Evolutionary conservation across 805 yeast genomes (phyloP).

Genomic region (Cyberlindnera petersonii): DNA sequence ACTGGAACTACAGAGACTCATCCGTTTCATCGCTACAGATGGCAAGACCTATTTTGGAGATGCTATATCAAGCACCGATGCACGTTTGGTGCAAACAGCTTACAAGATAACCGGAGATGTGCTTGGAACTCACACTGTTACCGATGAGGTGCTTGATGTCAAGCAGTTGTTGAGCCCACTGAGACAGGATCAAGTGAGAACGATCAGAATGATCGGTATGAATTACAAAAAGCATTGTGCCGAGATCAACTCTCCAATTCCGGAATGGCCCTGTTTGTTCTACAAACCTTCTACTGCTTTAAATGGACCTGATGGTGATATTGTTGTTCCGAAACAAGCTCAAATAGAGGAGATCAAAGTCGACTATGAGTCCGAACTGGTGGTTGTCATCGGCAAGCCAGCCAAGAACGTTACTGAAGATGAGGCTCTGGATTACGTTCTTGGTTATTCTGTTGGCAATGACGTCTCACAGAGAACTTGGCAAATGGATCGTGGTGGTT

Average conservation of each 20-base stretch:
- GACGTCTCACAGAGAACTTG: slow-evolving; percentile 56
- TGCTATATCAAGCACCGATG: slow-evolving; percentile 39
- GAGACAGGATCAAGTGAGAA: slow-evolving; percentile 12
- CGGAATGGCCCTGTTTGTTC: slow-evolving; percentile 47
- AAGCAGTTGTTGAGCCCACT: slow-evolving; percentile 39
- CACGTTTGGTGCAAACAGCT: slow-evolving; percentile 38
- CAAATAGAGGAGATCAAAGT: slow-evolving; percentile 32
- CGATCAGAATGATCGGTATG: slow-evolving; percentile 48
- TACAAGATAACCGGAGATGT: slow-evolving; percentile 44
- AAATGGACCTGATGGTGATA: slow-evolving; percentile 39
- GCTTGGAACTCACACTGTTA: slow-evolving; percentile 33
- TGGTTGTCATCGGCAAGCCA: slow-evolving; percentile 48
- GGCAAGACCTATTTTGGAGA: slow-evolving; percentile 45
- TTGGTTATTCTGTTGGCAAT: slow-evolving; percentile 52
- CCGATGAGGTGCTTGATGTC: slow-evolving; percentile 34
- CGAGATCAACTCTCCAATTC: slow-evolving; percentile 40
- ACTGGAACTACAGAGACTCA: slow-evolving; percentile 26
- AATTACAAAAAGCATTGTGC: slow-evolving; percentile 43
- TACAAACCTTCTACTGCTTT: slow-evolving; percentile 47
- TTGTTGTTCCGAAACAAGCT: slow-evolving; percentile 39
- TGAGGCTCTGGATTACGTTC: slow-evolving; percentile 43
- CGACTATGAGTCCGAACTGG: slow-evolving; percentile 55
- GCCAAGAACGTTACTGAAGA: slow-evolving; percentile 40
- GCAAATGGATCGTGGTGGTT: slow-evolving; percentile 50
- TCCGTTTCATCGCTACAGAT: slow-evolving; percentile 45